Base-by-base conservation (phyloP, 805 yeast species). In the Wickerhamomyces xylosicus region DNA sequence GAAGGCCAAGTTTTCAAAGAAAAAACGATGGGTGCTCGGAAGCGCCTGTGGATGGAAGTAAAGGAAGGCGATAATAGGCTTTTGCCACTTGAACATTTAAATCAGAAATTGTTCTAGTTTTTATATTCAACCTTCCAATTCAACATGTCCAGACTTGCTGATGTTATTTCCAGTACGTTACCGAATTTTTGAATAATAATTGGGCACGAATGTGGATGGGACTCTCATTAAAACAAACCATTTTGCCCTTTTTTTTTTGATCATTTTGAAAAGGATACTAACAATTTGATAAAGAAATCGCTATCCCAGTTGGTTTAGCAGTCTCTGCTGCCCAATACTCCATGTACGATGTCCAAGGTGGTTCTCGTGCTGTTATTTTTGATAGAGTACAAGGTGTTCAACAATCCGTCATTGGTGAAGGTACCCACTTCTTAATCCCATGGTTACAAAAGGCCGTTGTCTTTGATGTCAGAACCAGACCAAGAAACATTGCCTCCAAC, bases 271-370 rank as follows among this genome's bases (percentile, higher is more conserved):
- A 32, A 32, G 11, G 14, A 9, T 18, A 34, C 36, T 34, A 34
- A 34, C 36, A 21, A 6, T 5, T 31, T 31, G 19, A 28, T 19
- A 3, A 18, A 34, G 36, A 29, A 50, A 59, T 84, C 41, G 90
- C 90, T 3, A 59, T 81, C 28, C 92, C 92, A 9, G 71, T 72
- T 3, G 89, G 89, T 53, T 55, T 79, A 13, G 79, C 82, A 17
- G 58, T 79, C 37, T 68, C 85, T 29, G 78, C 82, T 10, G 82
- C 80, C 8, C 90, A 86, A 56, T 76, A 82, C 51, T 79, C 97
- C 21, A 67, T 92, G 64, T 92, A 86, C 58, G 97, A 92, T 56
- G 98, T 92, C 31, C 79, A 82, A 56, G 98, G 98, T 43, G 98
- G 98, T 40, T 75, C 85, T 42, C 72, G 98, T 58, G 98, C 97